Conservation (phyloP, 805 yeast genomes). For the Ogataea siamensis region DNA sequence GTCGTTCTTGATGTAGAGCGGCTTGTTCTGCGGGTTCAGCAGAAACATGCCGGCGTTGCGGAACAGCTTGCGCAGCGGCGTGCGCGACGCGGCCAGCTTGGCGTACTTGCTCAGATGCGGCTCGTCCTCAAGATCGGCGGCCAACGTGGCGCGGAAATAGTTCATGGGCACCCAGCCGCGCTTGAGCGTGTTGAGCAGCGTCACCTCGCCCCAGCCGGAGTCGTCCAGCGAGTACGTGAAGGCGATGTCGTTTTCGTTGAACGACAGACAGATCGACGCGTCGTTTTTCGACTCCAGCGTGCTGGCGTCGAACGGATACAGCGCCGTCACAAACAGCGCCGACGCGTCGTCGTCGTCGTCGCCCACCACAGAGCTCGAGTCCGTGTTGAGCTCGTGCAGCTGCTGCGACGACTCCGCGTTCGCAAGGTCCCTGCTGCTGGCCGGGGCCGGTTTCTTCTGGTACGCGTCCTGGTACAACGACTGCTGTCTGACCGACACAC, state of each 20-base stretch:
- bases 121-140: slow-evolving; percentile 20
- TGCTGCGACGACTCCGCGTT: slow-evolving; percentile 19
- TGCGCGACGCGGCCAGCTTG: slow-evolving; percentile 40
- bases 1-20: slow-evolving; percentile 33
- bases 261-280: slow-evolving; percentile 70
- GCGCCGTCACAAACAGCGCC: slow-evolving; percentile 36
- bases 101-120: slow-evolving; percentile 20
- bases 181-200: slow-evolving; percentile 56
- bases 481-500: slow-evolving; percentile 31
- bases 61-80: slow-evolving; percentile 55
- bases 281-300: slow-evolving; percentile 64
- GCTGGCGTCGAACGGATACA: slow-evolving; percentile 35
- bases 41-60: slow-evolving; percentile 66
- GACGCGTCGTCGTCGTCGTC: slow-evolving; percentile 34
- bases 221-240: slow-evolving; percentile 77
- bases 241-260: slow-evolving; percentile 66
- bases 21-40: slow-evolving; percentile 57
- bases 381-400: slow-evolving; percentile 16
- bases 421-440: slow-evolving; percentile 8
- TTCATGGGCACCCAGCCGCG: slow-evolving; percentile 89
- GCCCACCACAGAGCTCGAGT: slow-evolving; percentile 12
- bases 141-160: slow-evolving; percentile 52
- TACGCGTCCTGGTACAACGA: slow-evolving; percentile 25
- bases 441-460: slow-evolving; percentile 10
- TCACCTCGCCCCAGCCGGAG: slow-evolving; percentile 88